Evolutionary conservation across 768 basidiomycete species (phyloP), one percentile per base, ranked within the genome.

Genomic region (Lactarius tabidus): DNA sequence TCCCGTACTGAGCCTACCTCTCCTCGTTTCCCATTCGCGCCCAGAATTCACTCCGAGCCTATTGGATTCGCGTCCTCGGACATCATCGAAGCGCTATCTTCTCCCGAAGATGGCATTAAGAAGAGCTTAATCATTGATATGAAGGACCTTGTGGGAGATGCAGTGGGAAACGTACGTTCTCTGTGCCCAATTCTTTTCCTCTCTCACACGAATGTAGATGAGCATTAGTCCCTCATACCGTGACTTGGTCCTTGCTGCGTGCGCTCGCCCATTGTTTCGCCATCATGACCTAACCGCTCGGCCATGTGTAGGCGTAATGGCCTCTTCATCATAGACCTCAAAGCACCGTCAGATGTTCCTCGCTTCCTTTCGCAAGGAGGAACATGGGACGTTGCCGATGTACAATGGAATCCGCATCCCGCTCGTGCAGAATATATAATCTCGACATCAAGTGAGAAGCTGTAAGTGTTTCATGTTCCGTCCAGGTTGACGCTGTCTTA

Each of bases 361-460:
- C 84, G 96, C 15, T 98, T 96, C 73, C 82, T 99, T 10, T 96
- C 96, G 17, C 95, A 99, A 76, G 93, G 94, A 2, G 95, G 95
- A 1, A 93, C 91, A 6, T 98, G 95, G 93, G 92, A 96, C 70
- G 94, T 97, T 14, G 90, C 91, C 0, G 91, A 95, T 71, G 90
- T 94, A 0, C 91, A 93, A 69, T 95, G 93, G 93, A 94, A 93
- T 67, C 93, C 93, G 0, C 93, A 95, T 70, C 82, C 81, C 2
- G 79, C 81, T 38, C 82, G 86, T 17, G 84, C 86, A 39, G 85
- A 94, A 66, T 93, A 93, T 72, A 89, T 95, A 54, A 88, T 92
- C 35, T 91, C 91, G 2, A 94, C 94, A 0, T 93, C 91, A 2
- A 89, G 89, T 57, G 91, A 94, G 77, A 93, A 93, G 74, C 81